Conservation (phyloP, 768 basidiomycete genomes). For the Hericium coralloides region DNA sequence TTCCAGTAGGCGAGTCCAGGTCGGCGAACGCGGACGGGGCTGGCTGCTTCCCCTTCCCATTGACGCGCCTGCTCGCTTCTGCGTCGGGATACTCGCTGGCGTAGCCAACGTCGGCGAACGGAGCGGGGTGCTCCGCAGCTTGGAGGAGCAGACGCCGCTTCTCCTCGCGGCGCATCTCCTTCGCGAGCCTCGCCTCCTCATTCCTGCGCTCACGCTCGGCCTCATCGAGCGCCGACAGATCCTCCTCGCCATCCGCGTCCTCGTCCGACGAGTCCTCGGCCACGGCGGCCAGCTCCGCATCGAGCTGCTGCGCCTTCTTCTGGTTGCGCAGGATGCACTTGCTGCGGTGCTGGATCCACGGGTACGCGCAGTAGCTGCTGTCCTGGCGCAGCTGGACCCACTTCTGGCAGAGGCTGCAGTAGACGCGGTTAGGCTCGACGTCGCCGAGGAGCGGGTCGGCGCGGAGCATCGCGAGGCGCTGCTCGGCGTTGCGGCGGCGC, state of each 20-base stretch:
- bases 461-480: constrained; percentile 62
- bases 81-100: no score
- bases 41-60: constrained; percentile 3
- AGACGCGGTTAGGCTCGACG: constrained; percentile 60
- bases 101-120: no score
- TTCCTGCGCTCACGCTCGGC: neutral
- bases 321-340: constrained; percentile 62
- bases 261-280: constrained; percentile 12
- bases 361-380: constrained; percentile 71
- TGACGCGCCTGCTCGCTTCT: constrained; percentile 3
- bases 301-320: constrained; percentile 17
- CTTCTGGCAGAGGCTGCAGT: constrained; percentile 67
- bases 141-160: neutral
- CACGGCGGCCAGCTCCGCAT: constrained; percentile 3
- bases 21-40: constrained; percentile 37
- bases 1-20: constrained; percentile 48
- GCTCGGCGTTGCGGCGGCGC: constrained; percentile 68
- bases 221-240: constrained; percentile 4
- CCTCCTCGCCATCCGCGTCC: constrained; percentile 19
- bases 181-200: neutral
- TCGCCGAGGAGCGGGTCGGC: constrained; percentile 56
- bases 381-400: constrained; percentile 82
- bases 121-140: constrained; percentile 6
- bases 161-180: neutral
- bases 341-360: constrained; percentile 70